phyloP scores from a whole-genome alignment of 805 yeast species.

The Candida hispaniensis region DNA sequence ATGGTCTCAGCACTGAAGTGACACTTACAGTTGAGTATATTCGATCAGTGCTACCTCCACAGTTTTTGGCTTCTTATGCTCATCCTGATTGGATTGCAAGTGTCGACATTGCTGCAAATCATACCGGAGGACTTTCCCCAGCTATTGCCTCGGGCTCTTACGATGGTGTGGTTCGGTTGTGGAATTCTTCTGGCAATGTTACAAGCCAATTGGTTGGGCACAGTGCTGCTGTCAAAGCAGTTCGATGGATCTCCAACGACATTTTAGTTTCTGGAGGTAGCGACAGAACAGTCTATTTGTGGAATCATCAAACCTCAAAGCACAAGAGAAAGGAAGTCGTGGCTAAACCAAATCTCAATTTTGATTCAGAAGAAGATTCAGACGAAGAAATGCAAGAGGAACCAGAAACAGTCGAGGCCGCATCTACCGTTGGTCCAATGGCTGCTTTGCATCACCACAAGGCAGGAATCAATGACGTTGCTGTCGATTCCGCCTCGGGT shows the following conservation, averaged over 20 bases:
- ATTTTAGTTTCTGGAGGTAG: conserved; percentile 77
- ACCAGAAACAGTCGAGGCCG: conserved; percentile 29
- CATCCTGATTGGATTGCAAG: conserved; percentile 96
- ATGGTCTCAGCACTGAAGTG: conserved; percentile 76
- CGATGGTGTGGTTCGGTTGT: conserved; percentile 88
- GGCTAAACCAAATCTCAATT: conserved; percentile 15
- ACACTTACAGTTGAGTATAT: conserved; percentile 78
- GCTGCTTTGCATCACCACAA: conserved; percentile 87
- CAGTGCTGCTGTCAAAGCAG: conserved; percentile 74
- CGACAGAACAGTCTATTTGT: conserved; percentile 78
- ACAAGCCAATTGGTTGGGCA: conserved; percentile 80
- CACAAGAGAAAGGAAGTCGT: conserved; percentile 15
- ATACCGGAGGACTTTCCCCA: conserved; percentile 31
- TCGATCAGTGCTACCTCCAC: conserved; percentile 89
- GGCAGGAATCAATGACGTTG: conserved; percentile 72
- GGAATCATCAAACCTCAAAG: conserved; percentile 52
- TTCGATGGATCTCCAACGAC: conserved; percentile 64
- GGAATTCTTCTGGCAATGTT: conserved; percentile 71
- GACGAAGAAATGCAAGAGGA: conserved; percentile 39
- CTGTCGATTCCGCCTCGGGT: conserved; percentile 41
- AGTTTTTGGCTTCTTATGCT: conserved; percentile 72
- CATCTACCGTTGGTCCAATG: conserved; percentile 40
- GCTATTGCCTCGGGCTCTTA: conserved; percentile 79
- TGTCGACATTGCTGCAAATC: conserved; percentile 40
- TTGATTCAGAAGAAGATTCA: conserved; percentile 20